Percentiles rank a stretch among this genome's conserved stretches.
Evolutionary conservation across 2,329 filamentous ascomycete genomes (phyloP).

Genomic region (Aspergillus udagawae): DNA sequence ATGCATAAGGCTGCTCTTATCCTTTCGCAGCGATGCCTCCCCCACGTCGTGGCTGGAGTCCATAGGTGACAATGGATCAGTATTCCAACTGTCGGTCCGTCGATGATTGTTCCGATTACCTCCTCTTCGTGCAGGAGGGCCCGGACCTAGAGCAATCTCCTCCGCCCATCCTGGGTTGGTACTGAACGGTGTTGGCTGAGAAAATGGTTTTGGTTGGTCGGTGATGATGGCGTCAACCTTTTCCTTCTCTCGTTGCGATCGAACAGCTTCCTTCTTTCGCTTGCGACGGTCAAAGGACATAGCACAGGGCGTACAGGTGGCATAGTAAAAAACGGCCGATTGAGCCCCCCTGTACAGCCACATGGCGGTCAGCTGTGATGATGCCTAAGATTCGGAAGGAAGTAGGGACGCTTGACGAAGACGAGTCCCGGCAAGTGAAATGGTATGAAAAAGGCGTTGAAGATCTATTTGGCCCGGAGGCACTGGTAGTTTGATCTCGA

Average conservation of each 20-base stretch:
- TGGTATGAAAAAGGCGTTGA: conserved; percentile 10
- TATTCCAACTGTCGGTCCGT: conserved; percentile 57
- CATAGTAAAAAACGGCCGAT: conserved; percentile 50
- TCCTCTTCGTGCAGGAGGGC: conserved; percentile 60
- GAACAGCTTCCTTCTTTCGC: conserved; percentile 65
- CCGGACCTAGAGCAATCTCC: conserved; percentile 79
- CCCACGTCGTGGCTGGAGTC: conserved; percentile 28
- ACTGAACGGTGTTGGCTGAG: conserved; percentile 72
- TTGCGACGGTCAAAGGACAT: conserved; percentile 66
- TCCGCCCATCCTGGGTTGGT: conserved; percentile 88
- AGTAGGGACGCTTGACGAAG: conserved; percentile 1
- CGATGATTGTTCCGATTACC: conserved; percentile 45
- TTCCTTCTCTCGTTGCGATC: conserved; percentile 62
- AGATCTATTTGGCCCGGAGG: conserved; percentile 20
- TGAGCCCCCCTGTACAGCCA: conserved; percentile 49
- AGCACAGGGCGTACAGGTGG: conserved; percentile 57
- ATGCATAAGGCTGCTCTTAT: conserved; percentile 40
- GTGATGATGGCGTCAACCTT: conserved; percentile 53
- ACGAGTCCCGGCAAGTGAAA: neutral
- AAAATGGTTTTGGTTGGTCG: conserved; percentile 69
- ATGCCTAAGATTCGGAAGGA: conserved; percentile 5
- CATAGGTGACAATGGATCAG: conserved; percentile 46
- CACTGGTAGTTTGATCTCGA: conserved; percentile 21
- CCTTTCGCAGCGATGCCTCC: conserved; percentile 39
- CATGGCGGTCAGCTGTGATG: conserved; percentile 26